Conservation (phyloP, 2,329 filamentous ascomycete species). For the Colletotrichum limetticola region DNA sequence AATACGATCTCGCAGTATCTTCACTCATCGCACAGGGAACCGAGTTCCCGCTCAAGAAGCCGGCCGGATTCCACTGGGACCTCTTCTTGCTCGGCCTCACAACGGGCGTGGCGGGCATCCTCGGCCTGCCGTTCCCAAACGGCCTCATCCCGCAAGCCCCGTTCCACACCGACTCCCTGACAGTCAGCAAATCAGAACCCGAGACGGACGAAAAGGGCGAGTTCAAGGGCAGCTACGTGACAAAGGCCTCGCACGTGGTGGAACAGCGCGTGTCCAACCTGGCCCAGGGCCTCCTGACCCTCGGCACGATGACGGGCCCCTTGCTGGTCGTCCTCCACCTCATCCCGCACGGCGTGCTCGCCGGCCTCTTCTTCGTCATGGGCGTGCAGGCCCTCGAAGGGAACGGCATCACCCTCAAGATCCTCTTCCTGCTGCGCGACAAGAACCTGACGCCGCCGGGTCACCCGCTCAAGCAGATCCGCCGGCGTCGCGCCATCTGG, state of each 20-base stretch:
- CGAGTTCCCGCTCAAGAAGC: slow-evolving; percentile 83
- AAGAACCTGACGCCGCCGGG: slow-evolving; percentile 65
- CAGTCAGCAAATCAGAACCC: slow-evolving; percentile 66
- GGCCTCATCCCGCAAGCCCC: slow-evolving; percentile 86
- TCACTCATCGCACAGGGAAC: slow-evolving; percentile 86
- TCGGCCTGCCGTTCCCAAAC: slow-evolving; percentile 85
- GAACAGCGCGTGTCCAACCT: slow-evolving; percentile 85
- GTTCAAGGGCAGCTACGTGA: slow-evolving; percentile 66
- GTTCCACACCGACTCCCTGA: slow-evolving; percentile 83
- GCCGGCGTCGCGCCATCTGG: slow-evolving; percentile 76
- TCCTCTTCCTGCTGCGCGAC: slow-evolving; percentile 77
- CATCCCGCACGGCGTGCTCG: slow-evolving; percentile 82
- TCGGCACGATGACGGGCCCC: slow-evolving; percentile 82
- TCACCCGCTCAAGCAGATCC: slow-evolving; percentile 70
- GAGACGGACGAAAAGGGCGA: slow-evolving; percentile 63
- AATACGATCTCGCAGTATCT: slow-evolving; percentile 65
- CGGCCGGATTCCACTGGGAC: slow-evolving; percentile 88
- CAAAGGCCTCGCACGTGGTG: slow-evolving; percentile 71
- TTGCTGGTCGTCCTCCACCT: slow-evolving; percentile 79
- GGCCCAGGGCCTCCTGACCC: slow-evolving; percentile 79
- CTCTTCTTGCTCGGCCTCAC: slow-evolving; percentile 83
- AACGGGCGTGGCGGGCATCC: slow-evolving; percentile 78
- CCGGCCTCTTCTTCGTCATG: slow-evolving; percentile 88
- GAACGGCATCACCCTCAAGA: slow-evolving; percentile 81
- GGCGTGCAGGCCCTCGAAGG: slow-evolving; percentile 79